A percentile compares a stretch with the other conserved stretches of the same genome.
Conservation (phyloP, 371 early-diverging fungal species). For the Mucor racemosus region DNA sequence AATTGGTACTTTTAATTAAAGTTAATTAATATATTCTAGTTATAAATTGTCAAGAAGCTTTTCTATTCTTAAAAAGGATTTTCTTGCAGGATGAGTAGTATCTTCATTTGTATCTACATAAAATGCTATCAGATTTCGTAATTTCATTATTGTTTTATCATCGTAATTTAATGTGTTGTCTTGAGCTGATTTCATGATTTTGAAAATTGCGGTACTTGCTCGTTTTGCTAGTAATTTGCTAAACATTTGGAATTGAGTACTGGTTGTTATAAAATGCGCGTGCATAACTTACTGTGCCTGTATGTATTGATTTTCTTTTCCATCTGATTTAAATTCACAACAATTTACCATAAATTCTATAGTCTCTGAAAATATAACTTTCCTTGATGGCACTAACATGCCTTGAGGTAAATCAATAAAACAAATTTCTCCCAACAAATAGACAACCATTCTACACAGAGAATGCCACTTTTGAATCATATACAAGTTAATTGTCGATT, state of each 20-base stretch:
- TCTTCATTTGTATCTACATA: not conserved
- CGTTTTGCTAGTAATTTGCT: not conserved
- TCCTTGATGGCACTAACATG: too few species aligned
- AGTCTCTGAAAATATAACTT: too few species aligned
- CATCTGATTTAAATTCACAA: too few species aligned
- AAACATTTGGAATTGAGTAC: not conserved
- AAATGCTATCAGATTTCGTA: not conserved
- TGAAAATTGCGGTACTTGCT: not conserved
- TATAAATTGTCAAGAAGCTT: not conserved
- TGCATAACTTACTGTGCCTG: too few species aligned
- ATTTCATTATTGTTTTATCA: not conserved
- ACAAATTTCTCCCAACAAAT: too few species aligned
- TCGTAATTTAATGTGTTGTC: not conserved
- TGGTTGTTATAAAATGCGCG: too few species aligned
- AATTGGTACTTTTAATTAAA: slow-evolving; percentile 32
- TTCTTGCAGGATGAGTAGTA: not conserved
- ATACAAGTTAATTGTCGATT: too few species aligned
- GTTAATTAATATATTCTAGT: not conserved
- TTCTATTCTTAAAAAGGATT: not conserved
- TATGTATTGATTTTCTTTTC: too few species aligned
- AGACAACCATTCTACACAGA: too few species aligned
- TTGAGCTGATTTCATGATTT: not conserved
- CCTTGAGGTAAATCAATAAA: too few species aligned
- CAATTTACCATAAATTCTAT: too few species aligned
- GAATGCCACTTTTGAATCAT: too few species aligned